Evolutionary conservation across 2,329 filamentous ascomycete genomes (phyloP), one percentile per base, ranked within the genome.

Genomic region (Penicillium glabrum): DNA sequence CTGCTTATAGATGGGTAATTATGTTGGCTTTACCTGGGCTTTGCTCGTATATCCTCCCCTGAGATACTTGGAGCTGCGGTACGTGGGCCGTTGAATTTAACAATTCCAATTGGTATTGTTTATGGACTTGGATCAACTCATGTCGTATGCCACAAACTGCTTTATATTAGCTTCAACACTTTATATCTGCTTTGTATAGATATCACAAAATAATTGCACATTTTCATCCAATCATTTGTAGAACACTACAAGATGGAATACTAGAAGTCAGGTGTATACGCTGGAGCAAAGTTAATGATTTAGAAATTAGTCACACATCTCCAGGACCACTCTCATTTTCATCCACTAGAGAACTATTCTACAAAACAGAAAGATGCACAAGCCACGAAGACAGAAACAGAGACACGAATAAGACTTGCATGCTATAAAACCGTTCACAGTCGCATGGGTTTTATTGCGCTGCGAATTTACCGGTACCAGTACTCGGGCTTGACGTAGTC

Each of bases 401-500:
- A 41, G 19, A 62, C 57, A 65, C 43, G 51, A 48, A 48, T 35
- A 41, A 41, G 57, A 57, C 46, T 58, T 47, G 57, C 54, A 49
- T 49, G 54, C 55, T 59, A 58, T 46, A 50, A 35, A 47, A 48
- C 57, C 58, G 57, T 60, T 64, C 48, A 65, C 55, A 24, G 61
- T 63, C 58, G 51, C 46, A 53, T 23, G 43, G 51, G 45, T 48
- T 54, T 59, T 60, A 45, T 26, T 49, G 52, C 35, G 55, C 46
- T 46, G 50, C 55, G 44, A 51, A 70, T 75, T 72, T 76, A 80
- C 74, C 72, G 72, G 73, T 93, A 96, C 83, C 87, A 87, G 85
- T 98, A 99, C 76, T 97, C 87, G 60, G 93, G 91, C 86, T 90
- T 92, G 80, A 99, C 87, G 80, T 85, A 98, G 83, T 99, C 90